Evolutionary conservation across 192 early-diverging fungal species (phyloP), one percentile per base, ranked within the genome.

Genomic region (Coemansia sp.): DNA sequence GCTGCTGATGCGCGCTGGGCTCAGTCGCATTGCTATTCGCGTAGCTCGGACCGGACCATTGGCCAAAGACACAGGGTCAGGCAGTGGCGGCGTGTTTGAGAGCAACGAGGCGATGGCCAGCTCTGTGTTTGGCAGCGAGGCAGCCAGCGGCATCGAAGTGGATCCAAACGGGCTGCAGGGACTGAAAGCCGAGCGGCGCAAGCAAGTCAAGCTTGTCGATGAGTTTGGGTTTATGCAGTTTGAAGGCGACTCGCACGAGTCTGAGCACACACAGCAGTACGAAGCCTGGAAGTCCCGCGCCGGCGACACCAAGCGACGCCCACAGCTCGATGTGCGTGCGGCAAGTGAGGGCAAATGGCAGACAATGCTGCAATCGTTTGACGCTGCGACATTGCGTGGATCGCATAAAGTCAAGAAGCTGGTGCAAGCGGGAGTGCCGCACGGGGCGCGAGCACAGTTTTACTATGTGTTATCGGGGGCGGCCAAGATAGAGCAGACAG

Each of bases 371-470:
- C 59, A 29, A 11, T 54, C 74, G 22, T 76, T 81, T 39, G 74
- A 81, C 52, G 48, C 51, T 7, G 54, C 60, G 2, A 67, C 70
- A 35, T 52, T 81, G 61, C 69, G 74, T 26, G 61, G 64, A 32
- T 81, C 78, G 63, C 63, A 74, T 65, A 81, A 69, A 64, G 66
- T 81, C 69, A 81, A 81, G 70, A 58, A 65, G 64, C 66, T 81
- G 45, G 74, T 76, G 57, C 73, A 81, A 53, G 74, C 69, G 0
- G 78, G 78, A 26, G 63, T 81, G 3, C 63, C 78, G 3, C 51
- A 45, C 43, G 45, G 35, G 13, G 39, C 65, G 63, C 78, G 78
- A 4, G 69, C 66, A 10, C 73, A 62, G 16, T 62, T 73, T 23
- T 81, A 81, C 70, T 75, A 75, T 48, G 51, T 62, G 47, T 27